Base-by-base conservation (phyloP, 1,284 basidiomycete species). In the Exobasidium rhododendri region DNA sequence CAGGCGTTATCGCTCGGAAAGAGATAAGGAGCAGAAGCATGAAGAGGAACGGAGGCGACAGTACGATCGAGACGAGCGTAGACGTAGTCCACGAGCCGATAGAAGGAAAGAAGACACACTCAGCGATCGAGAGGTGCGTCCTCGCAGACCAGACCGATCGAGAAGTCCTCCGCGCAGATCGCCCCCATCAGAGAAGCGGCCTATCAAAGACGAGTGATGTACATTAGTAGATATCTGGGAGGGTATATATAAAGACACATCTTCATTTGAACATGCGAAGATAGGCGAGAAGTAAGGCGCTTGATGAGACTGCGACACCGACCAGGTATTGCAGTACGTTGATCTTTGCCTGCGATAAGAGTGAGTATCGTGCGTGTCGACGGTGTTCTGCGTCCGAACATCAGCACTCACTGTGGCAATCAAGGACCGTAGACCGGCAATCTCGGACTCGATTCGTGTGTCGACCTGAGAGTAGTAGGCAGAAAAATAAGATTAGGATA, bases 391-490 rank as follows among this genome's bases (percentile, higher is more conserved):
- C 17, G 10, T 10, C 17, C 35, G 35, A 10, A 17, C 17, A 17
- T 40, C 35, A 40, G 35, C 35, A 17, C 35, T 40, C 35, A 40
- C 35, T 26, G 90, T 89, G 79, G 97, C 92, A 58, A 97, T 96
- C 53, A 89, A 85, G 1, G 94, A 96, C 54, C 92, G 83, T 57
- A 97, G 80, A 4, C 88, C 87, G 1, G 93, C 92, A 76, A 97
- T 97, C 82, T 97, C 94, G 77, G 91, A 90, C 82, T 98, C 94
- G 73, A 98, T 97, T 72, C 92, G 83, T 1, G 94, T 97, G 75
- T 98, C 94, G 13, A 97, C 52, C 47, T 50, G n/a, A n/a, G n/a
- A 22, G 14, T 14, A 22, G 43, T 14, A 44, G 43, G n/a, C 14
- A 22, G 14, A 14, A 14, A 44, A 14, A 14, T 14, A 44, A 22